Evolutionary conservation across 805 yeast species (phyloP).

Genomic region (Schwanniomyces pseudopolymorphus): DNA sequence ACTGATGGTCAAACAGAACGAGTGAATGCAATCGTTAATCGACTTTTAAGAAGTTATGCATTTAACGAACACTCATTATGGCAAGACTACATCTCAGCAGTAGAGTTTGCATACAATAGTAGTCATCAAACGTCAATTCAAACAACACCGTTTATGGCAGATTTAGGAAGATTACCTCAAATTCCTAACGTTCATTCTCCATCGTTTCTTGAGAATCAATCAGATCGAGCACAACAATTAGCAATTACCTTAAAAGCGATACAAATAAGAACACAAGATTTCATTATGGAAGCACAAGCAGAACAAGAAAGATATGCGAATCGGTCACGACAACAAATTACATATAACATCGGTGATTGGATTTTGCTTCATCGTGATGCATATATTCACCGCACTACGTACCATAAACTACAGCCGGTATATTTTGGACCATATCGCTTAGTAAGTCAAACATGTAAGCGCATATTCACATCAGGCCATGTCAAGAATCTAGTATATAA

Average conservation of each 20-base stretch:
- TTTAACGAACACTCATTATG: neutral
- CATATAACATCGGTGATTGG: neutral
- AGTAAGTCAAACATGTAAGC: neutral
- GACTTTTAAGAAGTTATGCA: constrained; percentile 1
- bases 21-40: neutral
- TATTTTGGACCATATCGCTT: neutral
- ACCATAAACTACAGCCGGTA: neutral
- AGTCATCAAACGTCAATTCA: neutral
- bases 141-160: constrained; percentile 1
- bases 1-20: constrained; percentile 19
- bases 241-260: neutral
- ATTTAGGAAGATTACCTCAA: neutral
- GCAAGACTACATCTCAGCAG: neutral
- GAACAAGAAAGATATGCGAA: neutral
- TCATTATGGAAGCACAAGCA: neutral
- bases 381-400: neutral
- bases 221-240: neutral
- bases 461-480: too few relatives aligned
- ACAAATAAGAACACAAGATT: neutral
- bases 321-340: neutral
- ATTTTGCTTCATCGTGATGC: neutral
- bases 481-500: too few relatives aligned
- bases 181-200: neutral
- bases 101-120: constrained; percentile 4
- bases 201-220: neutral